Percentiles rank a stretch among this genome's conserved stretches.
These are phyloP conservation scores for Serpula lacrymans DNA, from an alignment of 768 basidiomycete species.

Conservation along the genomic window DNA sequence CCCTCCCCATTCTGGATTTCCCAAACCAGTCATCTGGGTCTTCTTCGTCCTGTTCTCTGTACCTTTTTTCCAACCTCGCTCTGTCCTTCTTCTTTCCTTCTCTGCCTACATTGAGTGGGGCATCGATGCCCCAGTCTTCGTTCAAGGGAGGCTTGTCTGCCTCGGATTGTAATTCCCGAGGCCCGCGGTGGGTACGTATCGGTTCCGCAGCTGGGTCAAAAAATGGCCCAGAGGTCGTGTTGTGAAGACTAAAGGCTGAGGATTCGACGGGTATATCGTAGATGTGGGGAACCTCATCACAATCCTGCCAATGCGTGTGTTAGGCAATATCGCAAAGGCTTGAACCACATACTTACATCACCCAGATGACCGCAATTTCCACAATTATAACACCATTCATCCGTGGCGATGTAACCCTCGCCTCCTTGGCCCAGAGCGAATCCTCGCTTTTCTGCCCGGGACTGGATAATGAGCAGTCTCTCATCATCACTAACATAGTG, in stretches of 20 bases:
- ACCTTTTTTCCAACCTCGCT: constrained; percentile 51
- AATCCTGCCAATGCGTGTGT: constrained; percentile 47
- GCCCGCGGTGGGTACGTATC: constrained; percentile 28
- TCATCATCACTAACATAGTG: constrained; percentile 61
- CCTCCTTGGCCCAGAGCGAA: constrained; percentile 64
- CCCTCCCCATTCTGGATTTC: constrained; percentile 28
- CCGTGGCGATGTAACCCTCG: constrained; percentile 71
- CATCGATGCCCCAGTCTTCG: constrained; percentile 43
- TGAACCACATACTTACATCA: constrained; percentile 50
- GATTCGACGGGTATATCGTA: constrained; percentile 44
- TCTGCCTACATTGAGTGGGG: constrained; percentile 62
- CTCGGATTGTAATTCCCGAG: constrained; percentile 31
- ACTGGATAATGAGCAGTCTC: constrained; percentile 38
- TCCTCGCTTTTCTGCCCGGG: constrained; percentile 47
- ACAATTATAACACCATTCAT: constrained; percentile 84
- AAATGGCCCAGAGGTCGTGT: constrained; percentile 65
- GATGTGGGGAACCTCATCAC: constrained; percentile 41
- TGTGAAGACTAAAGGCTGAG: constrained; percentile 67
- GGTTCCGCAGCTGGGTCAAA: constrained; percentile 39
- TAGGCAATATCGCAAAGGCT: not conserved
- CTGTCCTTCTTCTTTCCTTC: constrained; percentile 60
- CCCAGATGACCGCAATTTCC: constrained; percentile 72
- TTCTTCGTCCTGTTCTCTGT: constrained; percentile 49
- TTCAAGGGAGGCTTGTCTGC: constrained; percentile 28
- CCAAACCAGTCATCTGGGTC: constrained; percentile 64